Conservation (phyloP, 805 yeast genomes). For the Metschnikowia koreensis region DNA sequence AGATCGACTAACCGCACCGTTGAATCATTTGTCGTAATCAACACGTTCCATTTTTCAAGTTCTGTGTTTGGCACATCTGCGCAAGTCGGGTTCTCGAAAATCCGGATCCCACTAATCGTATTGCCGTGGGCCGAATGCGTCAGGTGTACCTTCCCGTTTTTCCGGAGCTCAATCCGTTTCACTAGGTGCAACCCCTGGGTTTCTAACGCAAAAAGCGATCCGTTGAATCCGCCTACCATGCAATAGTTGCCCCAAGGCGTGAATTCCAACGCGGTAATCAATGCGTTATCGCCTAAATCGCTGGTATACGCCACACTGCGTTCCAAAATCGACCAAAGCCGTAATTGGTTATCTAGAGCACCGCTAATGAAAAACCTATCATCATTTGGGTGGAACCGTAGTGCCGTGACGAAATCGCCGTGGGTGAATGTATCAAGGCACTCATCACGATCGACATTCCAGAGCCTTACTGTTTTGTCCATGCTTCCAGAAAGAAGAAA, state of each 20-base stretch:
- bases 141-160: conserved; percentile 19
- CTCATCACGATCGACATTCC: conserved; percentile 73
- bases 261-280: conserved; percentile 73
- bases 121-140: conserved; percentile 28
- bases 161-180: conserved; percentile 32
- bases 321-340: conserved; percentile 87
- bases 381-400: conserved; percentile 78
- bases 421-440: conserved; percentile 67
- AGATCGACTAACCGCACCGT: conserved; percentile 65
- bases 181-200: conserved; percentile 58
- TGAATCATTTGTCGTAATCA: conserved; percentile 83
- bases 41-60: conserved; percentile 27
- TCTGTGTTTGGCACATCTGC: conserved; percentile 3
- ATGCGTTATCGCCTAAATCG: conserved; percentile 56
- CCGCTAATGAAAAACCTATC: conserved; percentile 85
- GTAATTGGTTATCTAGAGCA: conserved; percentile 67
- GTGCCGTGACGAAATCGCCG: conserved; percentile 79
- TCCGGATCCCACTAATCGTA: conserved; percentile 74
- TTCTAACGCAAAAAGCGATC: conserved; percentile 58
- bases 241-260: conserved; percentile 62
- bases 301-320: conserved; percentile 51
- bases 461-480: conserved; percentile 78
- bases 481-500: conserved; percentile 77
- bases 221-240: conserved; percentile 78
- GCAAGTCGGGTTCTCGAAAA: conserved; percentile 33